Base-by-base conservation (phyloP, 139 green algal genomes). In the Yamagishiella unicocca region DNA sequence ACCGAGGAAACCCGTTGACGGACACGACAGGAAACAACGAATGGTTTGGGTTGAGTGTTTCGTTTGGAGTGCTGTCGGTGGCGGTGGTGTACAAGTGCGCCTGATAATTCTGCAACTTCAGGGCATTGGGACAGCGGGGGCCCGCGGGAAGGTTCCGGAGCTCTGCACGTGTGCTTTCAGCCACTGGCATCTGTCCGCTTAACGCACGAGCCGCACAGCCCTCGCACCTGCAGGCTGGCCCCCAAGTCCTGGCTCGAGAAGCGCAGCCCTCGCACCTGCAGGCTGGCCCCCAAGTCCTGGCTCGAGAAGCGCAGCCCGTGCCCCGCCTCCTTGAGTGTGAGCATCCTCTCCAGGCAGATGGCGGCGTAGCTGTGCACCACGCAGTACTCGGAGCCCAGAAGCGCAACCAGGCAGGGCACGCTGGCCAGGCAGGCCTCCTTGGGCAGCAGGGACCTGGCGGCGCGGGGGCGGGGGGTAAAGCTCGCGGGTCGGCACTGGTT, bases 351-450 rank as follows among this genome's bases (percentile, higher is more conserved):
- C 1, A 99, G 89, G 31, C 89, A 90, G 55, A 95, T 96, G 31
- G 98, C 98, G 4, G 98, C 97, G 90, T 99, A 99, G 22, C 92
- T 96, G 94, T 99, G 98, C 81, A 99, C 97, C 31, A 99, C 98
- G 61, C 98, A 98, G 42, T 90, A 90, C 53, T 97, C 90, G 29
- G 43, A 90, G 58, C 72, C 88, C 42, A 99, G 91, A 35, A 97
- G 87, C 5, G 55, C 25, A 38, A 97, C 91, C 38, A 98, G 83
- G 22, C 62, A 53, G 6, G 95, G 95, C 67, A 99, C 93, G 19
- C 95, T 74, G 10, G 87, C 87, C 54, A 98, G 76, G n/a, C 89
- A 33, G 1, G 90, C 83, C 4, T 93, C 92, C 87, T 96, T 97
- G 40, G 97, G 94, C 4, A 99, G 81, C 81, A 97, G 91, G 14